phyloP scores from a whole-genome alignment of 148 eudicot species.

The Fagopyrum homotropicum region DNA sequence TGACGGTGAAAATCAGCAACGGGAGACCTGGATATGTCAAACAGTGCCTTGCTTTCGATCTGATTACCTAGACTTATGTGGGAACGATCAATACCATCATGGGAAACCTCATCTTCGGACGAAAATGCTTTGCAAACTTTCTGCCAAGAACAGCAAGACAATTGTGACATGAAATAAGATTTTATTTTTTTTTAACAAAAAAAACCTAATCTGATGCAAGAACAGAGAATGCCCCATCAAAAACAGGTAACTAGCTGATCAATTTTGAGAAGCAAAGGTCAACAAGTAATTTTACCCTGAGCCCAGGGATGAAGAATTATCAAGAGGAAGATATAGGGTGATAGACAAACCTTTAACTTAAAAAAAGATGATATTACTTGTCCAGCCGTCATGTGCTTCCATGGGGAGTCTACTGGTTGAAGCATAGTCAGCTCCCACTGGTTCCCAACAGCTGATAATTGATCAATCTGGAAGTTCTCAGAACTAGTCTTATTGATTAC shows the following conservation, averaged over 20 bases:
- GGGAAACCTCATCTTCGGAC: slow-evolving; percentile 28
- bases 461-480: slow-evolving; percentile 67
- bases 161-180: not conserved
- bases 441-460: slow-evolving; percentile 71
- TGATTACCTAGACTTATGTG: slow-evolving; percentile 47
- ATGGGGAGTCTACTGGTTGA: slow-evolving; percentile 56
- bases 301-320: not conserved
- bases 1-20: slow-evolving; percentile 61
- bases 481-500: slow-evolving; percentile 73
- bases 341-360: slow-evolving; percentile 71
- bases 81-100: slow-evolving; percentile 27
- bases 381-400: slow-evolving; percentile 56
- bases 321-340: not conserved
- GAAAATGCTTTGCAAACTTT: slow-evolving; percentile 30
- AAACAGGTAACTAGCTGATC: not conserved
- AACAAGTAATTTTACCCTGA: not conserved
- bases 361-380: slow-evolving; percentile 84
- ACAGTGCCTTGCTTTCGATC: slow-evolving; percentile 29
- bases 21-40: slow-evolving; percentile 53
- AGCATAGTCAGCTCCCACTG: slow-evolving; percentile 71
- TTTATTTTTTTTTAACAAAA: not conserved
- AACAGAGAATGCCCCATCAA: not conserved
- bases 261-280: not conserved
- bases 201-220: not conserved
- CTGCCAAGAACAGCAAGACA: slow-evolving; percentile 26